Percentiles rank a stretch among this genome's conserved stretches.
Conservation (phyloP, 2,329 filamentous ascomycete species). For the Xylaria sp. region DNA sequence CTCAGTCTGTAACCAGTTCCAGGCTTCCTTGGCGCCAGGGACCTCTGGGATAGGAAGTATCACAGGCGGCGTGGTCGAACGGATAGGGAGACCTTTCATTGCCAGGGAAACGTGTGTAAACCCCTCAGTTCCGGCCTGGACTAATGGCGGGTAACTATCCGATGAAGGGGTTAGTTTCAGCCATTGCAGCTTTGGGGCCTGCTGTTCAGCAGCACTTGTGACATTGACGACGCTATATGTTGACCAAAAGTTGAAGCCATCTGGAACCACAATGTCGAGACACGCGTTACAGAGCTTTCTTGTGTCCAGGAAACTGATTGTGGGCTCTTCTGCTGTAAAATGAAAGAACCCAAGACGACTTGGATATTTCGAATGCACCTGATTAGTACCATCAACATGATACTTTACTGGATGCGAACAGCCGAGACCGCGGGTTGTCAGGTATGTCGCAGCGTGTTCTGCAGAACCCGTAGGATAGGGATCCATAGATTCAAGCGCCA, state of each 20-base stretch:
- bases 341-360: slow-evolving; percentile 3
- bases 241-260: slow-evolving; percentile 1
- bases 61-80: not conserved
- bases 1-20: not conserved
- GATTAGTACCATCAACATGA: slow-evolving; percentile 5
- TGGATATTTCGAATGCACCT: slow-evolving; percentile 4
- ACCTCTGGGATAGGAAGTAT: slow-evolving; percentile 2
- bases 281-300: slow-evolving; percentile 1
- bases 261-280: not conserved
- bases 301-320: not conserved
- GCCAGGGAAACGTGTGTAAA: not conserved
- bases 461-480: not conserved
- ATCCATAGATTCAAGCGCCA: not conserved
- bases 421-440: slow-evolving; percentile 4
- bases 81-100: not conserved
- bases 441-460: not conserved
- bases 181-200: not conserved
- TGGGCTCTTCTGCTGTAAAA: not conserved
- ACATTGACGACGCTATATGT: not conserved
- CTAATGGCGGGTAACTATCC: not conserved
- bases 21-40: slow-evolving; percentile 5
- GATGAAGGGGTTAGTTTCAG: not conserved
- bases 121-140: slow-evolving; percentile 1
- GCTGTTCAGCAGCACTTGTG: not conserved
- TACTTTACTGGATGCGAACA: slow-evolving; percentile 4